These are phyloP conservation scores for Debaryomyces subglobosus DNA, from an alignment of 1,139 yeast species.

Conservation along the genomic window DNA sequence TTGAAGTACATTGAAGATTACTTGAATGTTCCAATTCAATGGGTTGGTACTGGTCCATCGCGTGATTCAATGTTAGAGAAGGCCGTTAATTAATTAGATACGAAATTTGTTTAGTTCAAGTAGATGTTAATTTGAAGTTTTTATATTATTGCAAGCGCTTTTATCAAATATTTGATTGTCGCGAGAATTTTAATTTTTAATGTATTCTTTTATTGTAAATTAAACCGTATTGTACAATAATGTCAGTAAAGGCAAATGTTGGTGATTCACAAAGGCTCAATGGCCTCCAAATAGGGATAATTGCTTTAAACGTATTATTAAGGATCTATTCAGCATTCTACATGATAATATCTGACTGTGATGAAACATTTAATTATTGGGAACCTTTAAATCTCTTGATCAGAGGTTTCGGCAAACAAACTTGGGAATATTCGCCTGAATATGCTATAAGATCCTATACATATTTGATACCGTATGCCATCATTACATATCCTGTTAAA, in stretches of 20 bases:
- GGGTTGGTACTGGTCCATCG: constrained; percentile 99
- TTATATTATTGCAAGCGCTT: background rate
- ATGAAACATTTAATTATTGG: constrained; percentile 87
- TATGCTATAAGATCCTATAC: constrained; percentile 88
- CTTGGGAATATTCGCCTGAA: constrained; percentile 96
- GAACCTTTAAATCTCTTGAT: constrained; percentile 83
- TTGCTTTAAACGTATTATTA: constrained; percentile 33
- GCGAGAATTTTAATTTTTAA: background rate
- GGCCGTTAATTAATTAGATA: constrained; percentile 17
- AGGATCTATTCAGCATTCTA: constrained; percentile 52
- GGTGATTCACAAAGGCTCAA: constrained; percentile 3
- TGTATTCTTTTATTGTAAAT: background rate
- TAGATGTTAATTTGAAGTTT: constrained; percentile 2
- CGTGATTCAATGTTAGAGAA: constrained; percentile 80
- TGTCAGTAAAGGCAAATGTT: background rate
- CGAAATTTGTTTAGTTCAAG: constrained; percentile 3
- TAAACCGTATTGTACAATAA: background rate
- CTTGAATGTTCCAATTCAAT: constrained; percentile 80
- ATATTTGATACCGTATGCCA: constrained; percentile 59
- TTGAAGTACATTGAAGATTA: constrained; percentile 83
- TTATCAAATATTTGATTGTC: background rate
- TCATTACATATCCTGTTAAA: constrained; percentile 42
- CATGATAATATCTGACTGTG: constrained; percentile 83
- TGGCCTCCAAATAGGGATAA: constrained; percentile 14
- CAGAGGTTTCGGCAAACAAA: constrained; percentile 87